These are phyloP conservation scores for Kodamaea kaohsiungensis DNA, from an alignment of 805 yeast species.

Conservation along the genomic window DNA sequence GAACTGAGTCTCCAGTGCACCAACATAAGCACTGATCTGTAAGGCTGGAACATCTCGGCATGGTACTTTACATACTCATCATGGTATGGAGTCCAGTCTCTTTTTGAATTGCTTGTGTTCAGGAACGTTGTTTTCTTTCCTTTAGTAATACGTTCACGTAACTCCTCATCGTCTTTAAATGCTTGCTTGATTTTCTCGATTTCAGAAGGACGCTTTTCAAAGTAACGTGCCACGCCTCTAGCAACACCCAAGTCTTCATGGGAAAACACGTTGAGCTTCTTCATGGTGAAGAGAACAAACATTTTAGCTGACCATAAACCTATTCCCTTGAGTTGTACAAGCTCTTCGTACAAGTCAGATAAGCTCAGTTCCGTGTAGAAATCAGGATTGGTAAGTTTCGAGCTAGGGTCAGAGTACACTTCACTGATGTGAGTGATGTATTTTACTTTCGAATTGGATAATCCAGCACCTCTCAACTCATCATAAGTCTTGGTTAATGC, in stretches of 20 bases:
- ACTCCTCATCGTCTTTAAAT: constrained; percentile 34
- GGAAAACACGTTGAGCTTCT: constrained; percentile 69
- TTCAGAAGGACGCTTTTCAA: constrained; percentile 53
- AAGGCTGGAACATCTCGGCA: constrained; percentile 65
- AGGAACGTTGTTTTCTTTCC: constrained; percentile 37
- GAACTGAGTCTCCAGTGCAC: constrained; percentile 71
- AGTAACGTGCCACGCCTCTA: constrained; percentile 70
- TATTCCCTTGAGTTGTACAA: constrained; percentile 64
- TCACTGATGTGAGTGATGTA: constrained; percentile 59
- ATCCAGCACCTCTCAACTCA: constrained; percentile 60
- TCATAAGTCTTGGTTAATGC: constrained; percentile 46
- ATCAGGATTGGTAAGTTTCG: constrained; percentile 30
- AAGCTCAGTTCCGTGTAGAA: constrained; percentile 41
- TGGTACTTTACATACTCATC: constrained; percentile 57
- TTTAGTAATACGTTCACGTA: constrained; percentile 13
- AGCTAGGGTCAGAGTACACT: constrained; percentile 46
- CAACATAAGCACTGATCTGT: constrained; percentile 66
- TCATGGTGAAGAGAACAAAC: constrained; percentile 74
- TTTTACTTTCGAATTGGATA: constrained; percentile 65
- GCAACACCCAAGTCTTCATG: constrained; percentile 83
- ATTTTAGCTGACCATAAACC: constrained; percentile 89
- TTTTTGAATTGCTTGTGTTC: constrained; percentile 38
- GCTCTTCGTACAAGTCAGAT: constrained; percentile 48
- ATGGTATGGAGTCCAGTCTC: constrained; percentile 68
- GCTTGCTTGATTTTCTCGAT: constrained; percentile 43